These are phyloP conservation scores for Saccharomycopsis olivae DNA, from an alignment of 805 yeast species.

Conservation along the genomic window DNA sequence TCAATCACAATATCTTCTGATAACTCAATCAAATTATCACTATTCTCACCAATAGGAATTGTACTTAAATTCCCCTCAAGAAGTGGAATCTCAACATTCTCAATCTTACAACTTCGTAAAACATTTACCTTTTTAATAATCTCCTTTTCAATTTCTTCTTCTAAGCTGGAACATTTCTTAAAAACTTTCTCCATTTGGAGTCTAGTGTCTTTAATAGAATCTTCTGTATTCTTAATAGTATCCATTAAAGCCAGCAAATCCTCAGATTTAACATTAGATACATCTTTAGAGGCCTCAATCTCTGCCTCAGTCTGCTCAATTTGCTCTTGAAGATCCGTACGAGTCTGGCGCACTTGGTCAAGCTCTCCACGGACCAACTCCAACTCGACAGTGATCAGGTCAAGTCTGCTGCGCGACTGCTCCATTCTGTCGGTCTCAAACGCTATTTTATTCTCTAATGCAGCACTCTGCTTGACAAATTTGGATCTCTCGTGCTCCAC, in stretches of 20 bases:
- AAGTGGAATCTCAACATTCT: constrained; percentile 55
- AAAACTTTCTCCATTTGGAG: constrained; percentile 22
- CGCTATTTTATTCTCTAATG: constrained; percentile 46
- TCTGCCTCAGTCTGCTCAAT: constrained; percentile 33
- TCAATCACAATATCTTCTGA: constrained; percentile 45
- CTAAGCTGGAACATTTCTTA: constrained; percentile 30
- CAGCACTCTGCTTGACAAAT: constrained; percentile 48
- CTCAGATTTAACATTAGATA: constrained; percentile 27
- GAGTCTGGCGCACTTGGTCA: constrained; percentile 25
- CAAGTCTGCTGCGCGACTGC: constrained; percentile 39
- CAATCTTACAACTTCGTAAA: constrained; percentile 65
- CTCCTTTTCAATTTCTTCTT: constrained; percentile 43
- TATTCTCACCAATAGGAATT: constrained; percentile 49
- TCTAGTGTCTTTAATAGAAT: constrained; percentile 30
- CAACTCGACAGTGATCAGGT: constrained; percentile 32
- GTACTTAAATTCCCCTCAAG: constrained; percentile 47
- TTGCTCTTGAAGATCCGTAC: constrained; percentile 24
- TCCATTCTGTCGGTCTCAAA: constrained; percentile 54
- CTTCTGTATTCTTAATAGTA: constrained; percentile 36
- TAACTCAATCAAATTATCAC: constrained; percentile 28
- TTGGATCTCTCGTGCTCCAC: constrained; percentile 53
- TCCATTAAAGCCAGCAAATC: constrained; percentile 25
- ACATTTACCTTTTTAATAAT: constrained; percentile 47
- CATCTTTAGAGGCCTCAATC: constrained; percentile 27
- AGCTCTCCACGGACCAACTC: constrained; percentile 28